Base-by-base conservation (phyloP, 2,329 filamentous ascomycete species). In the Alternaria tenuissima region DNA sequence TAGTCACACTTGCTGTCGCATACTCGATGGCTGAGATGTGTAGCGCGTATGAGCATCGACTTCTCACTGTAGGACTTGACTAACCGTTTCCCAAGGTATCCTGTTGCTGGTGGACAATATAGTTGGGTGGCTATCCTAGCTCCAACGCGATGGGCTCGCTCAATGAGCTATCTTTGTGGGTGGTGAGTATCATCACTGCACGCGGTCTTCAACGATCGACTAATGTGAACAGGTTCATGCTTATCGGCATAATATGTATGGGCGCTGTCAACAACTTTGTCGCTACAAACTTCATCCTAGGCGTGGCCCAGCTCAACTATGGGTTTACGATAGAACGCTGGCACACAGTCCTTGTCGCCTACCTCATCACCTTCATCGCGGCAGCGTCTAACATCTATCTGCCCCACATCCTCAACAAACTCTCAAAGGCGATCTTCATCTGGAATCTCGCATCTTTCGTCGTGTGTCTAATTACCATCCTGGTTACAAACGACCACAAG, bases 21-120 rank as follows among this genome's bases (percentile, higher is more conserved):
- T 85, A 86, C 59, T 84, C 84, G 2, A 86, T 88, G 81, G 86
- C 86, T 20, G 86, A 88, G 67, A 87, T 78, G 75, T 87, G 85
- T 60, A 83, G 81, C 28, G 84, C 82, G 62, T 70, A 59, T 9
- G 67, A 57, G n/a, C 14, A 12, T 18, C 24, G 4, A 8, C 2
- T 24, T 12, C 6, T 14, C 11, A 3, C 8, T 39, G 5, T 8
- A 24, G 12, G 26, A 3, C 16, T 16, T 28, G 20, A n/a, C 61
- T 68, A 14, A 70, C 28, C n/a, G 9, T 14, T 36, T 48, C 34
- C 3, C 2, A 22, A 69, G 66, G 6, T 87, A 84, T 64, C 85
- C 85, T 0, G 80, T 86, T 22, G 85, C 85, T 8, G 83, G 85
- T 32, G 83, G 86, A 7, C 85, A 87, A 66, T 87, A 87, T 66